A percentile compares a stretch with the other conserved stretches of the same genome.
Evolutionary conservation across 331 rosid genomes (phyloP).

Genomic region (Dryas integrifolia): DNA sequence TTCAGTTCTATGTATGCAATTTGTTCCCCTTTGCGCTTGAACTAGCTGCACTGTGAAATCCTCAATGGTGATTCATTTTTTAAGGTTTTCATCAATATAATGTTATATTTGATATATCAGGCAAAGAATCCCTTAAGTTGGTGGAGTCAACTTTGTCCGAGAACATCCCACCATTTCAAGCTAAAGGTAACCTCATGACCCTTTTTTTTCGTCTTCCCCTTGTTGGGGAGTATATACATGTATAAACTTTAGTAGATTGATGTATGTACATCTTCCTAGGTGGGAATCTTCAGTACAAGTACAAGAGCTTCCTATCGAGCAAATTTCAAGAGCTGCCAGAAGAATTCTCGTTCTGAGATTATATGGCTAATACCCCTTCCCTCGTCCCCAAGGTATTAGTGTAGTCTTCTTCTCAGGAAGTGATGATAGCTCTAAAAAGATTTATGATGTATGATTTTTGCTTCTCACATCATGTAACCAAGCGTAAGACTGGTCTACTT

Average conservation of each 20-base stretch:
- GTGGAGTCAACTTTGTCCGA: slow-evolving; percentile 37
- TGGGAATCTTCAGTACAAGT: slow-evolving; percentile 33
- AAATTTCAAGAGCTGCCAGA: slow-evolving; percentile 35
- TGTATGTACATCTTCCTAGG: slow-evolving; percentile 22
- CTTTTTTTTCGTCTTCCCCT: not conserved
- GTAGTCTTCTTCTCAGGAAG: not conserved
- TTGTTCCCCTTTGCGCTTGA: not conserved
- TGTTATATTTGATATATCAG: slow-evolving; percentile 9
- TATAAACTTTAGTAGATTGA: not conserved
- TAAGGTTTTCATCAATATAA: not conserved
- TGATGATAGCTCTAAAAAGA: not conserved
- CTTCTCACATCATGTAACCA: no score
- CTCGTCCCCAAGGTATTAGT: not conserved
- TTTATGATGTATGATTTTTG: no score
- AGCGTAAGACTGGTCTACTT: no score
- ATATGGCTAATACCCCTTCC: not conserved
- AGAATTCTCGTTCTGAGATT: slow-evolving; percentile 33
- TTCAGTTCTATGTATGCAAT: not conserved
- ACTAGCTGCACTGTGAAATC: not conserved
- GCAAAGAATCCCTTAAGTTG: slow-evolving; percentile 25
- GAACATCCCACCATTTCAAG: slow-evolving; percentile 32
- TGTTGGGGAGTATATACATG: not conserved
- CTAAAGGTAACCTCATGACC: slow-evolving; percentile 25
- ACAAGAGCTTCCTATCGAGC: slow-evolving; percentile 29
- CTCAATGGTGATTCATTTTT: not conserved